Conservation (phyloP, 2,329 filamentous ascomycete species). For the Didymella arachidicola region DNA sequence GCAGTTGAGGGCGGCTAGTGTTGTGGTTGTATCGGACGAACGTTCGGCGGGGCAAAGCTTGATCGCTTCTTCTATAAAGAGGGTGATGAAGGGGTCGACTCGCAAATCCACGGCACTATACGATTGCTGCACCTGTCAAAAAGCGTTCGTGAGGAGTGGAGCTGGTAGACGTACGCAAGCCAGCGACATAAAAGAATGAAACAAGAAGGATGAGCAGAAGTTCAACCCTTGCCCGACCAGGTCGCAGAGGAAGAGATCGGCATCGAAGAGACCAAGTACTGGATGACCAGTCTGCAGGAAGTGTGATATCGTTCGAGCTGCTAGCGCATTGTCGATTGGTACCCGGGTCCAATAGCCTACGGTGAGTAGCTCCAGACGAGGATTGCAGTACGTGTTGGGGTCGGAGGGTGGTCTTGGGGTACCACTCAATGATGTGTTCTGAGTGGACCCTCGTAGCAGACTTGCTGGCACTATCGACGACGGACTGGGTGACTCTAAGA, state of each 20-base stretch:
- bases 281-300: conserved; percentile 12
- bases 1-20: conserved; percentile 18
- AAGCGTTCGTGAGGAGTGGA: not conserved
- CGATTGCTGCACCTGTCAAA: conserved; percentile 17
- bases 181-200: conserved; percentile 19
- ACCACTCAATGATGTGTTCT: not conserved
- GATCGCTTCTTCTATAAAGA: conserved; percentile 15
- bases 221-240: conserved; percentile 9
- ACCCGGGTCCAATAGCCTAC: conserved; percentile 18
- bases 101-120: conserved; percentile 8
- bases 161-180: conserved; percentile 18
- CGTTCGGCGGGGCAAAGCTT: conserved; percentile 18
- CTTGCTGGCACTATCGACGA: not conserved
- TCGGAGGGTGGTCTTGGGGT: not conserved
- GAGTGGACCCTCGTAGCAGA: not conserved
- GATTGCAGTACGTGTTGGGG: conserved; percentile 5
- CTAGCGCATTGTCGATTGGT: conserved; percentile 13
- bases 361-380: conserved; percentile 13
- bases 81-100: not conserved
- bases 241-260: conserved; percentile 14
- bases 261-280: conserved; percentile 19
- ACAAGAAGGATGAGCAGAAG: conserved; percentile 22
- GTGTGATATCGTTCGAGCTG: conserved; percentile 15
- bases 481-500: conserved; percentile 1
- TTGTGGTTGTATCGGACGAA: conserved; percentile 9